Evolutionary conservation across 2,329 filamentous ascomycete genomes (phyloP).

Genomic region (Ophiostoma ips): DNA sequence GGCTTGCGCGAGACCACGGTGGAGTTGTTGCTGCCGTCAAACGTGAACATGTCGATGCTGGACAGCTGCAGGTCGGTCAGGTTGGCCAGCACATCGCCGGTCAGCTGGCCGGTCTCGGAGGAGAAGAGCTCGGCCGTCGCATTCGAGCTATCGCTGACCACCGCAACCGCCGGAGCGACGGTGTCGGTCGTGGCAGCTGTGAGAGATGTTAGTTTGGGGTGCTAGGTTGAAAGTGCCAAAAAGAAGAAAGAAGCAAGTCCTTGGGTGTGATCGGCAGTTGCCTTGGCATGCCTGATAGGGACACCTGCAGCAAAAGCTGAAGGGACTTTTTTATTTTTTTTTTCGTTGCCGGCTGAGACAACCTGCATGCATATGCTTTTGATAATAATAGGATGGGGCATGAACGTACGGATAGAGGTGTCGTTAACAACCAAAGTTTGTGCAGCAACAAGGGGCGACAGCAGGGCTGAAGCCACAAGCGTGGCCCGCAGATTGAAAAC

Average conservation of each 20-base stretch:
- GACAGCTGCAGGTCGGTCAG: conserved; percentile 11
- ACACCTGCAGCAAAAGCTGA: not conserved
- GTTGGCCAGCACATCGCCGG: conserved; percentile 11
- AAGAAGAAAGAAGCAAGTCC: too few relatives aligned
- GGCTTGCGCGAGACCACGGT: conserved; percentile 1
- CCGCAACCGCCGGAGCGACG: conserved; percentile 10
- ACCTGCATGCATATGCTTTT: too few relatives aligned
- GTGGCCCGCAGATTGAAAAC: conserved; percentile 2
- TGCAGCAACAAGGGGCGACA: conserved; percentile 8
- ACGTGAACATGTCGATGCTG: conserved; percentile 10
- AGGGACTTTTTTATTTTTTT: too few relatives aligned
- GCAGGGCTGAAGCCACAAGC: conserved; percentile 5
- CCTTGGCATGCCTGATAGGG: not conserved
- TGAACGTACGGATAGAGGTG: conserved; percentile 6
- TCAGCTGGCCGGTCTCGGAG: conserved; percentile 15
- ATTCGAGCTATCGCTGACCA: conserved; percentile 3
- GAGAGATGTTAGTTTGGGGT: not conserved
- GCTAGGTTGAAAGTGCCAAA: too few relatives aligned
- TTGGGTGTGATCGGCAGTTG: not conserved
- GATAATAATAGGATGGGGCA: too few relatives aligned
- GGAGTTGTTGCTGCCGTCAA: conserved; percentile 1
- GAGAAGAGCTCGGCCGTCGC: conserved; percentile 10
- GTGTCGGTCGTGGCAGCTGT: conserved; percentile 10
- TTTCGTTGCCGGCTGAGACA: too few relatives aligned
- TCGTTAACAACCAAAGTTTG: conserved; percentile 10